Conservation (phyloP, 345 rosid genomes). For the Aurinia saxatilis region DNA sequence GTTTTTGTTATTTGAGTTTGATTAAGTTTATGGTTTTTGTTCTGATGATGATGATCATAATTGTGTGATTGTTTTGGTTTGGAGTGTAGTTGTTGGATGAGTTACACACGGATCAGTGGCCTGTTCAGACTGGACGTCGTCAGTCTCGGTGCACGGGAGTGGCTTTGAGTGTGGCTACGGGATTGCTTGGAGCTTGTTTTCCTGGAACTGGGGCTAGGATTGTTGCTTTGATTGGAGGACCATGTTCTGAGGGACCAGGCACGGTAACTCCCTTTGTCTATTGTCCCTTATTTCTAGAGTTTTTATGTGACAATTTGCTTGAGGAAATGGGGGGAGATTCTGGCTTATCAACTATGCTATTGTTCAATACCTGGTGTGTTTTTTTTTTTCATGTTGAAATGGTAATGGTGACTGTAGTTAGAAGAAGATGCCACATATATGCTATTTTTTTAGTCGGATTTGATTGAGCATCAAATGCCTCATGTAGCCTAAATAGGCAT, state of each 20-base stretch:
- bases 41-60: background rate
- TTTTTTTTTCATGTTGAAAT: background rate
- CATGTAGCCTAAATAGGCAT: background rate
- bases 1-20: constrained; percentile 15
- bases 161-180: constrained; percentile 86
- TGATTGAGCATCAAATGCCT: background rate
- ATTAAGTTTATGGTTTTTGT: background rate
- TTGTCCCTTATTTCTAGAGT: constrained; percentile 13
- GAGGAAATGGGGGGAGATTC: background rate
- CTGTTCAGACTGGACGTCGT: constrained; percentile 54
- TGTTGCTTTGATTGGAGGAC: constrained; percentile 86
- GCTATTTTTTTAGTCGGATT: background rate
- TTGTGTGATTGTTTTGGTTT: background rate
- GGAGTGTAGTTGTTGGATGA: constrained; percentile 80
- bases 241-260: constrained; percentile 65
- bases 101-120: constrained; percentile 95
- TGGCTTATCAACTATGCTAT: background rate
- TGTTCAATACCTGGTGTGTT: background rate
- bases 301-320: background rate
- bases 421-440: background rate
- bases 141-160: constrained; percentile 87
- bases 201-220: constrained; percentile 98
- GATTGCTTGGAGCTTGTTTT: constrained; percentile 90
- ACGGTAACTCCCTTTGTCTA: constrained; percentile 52
- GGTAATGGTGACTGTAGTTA: constrained; percentile 2